Evolutionary conservation across 306 rosid genomes (phyloP), one percentile per base, ranked within the genome.

Genomic region (Malus sylvestris): DNA sequence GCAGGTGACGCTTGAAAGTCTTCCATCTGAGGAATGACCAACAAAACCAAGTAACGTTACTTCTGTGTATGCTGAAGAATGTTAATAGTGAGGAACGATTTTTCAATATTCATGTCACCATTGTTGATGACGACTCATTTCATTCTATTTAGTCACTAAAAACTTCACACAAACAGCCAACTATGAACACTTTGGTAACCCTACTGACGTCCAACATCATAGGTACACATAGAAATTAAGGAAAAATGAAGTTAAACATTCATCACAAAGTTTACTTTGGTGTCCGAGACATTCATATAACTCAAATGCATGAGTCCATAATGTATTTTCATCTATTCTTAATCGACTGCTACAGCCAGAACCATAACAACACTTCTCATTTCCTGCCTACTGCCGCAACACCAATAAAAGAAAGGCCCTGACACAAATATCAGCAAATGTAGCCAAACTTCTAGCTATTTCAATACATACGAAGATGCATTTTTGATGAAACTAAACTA

Each of bases 1-100:
- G 81, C 88, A 95, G 83, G 69, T 95, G 98, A 9, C 99, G 91
- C 87, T 88, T 95, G 79, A 95, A 87, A 79, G 89, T 86, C 86
- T 49, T 95, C 99, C 99, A 95, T 82, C 98, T 95, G 88, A 16
- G 55, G 59, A 86, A 74, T 40, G 45, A 85, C 79, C 67, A 67
- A 74, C 30, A 62, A 62, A 67, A 59, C 52, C 81, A 68, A 72
- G 80, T 68, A 12, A 35, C 29, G 78, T 79, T 40, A 45, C 63
- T 22, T 15, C 29, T 45, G 8, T 14, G 52, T 64, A 58, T 30
- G 22, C 8, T 57, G 42, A 10, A 18, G 62, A 15, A 52, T 38
- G 4, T 42, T 68, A 23, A 51, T 1, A 22, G 51, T 13, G 16
- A 80, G 23, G 42, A 7, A 38, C 10, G 42, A 7, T 38, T 38